Conservation (phyloP, 208 protist species). For the Vickermania spadyakhi region DNA sequence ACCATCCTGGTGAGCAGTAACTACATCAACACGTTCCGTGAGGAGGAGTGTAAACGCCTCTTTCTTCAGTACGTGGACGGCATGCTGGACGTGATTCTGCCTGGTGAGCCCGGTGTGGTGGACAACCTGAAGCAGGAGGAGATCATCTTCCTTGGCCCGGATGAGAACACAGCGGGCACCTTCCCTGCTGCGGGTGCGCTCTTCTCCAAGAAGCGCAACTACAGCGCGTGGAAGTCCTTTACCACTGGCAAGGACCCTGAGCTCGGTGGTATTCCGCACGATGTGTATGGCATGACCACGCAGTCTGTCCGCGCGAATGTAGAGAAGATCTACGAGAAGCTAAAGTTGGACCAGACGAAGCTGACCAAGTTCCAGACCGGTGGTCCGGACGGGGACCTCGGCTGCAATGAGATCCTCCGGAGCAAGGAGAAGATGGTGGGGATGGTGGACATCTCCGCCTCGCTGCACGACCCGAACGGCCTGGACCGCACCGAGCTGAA, state of each 20-base stretch:
- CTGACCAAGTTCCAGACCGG: slow-evolving; percentile 94
- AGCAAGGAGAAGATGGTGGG: slow-evolving; percentile 89
- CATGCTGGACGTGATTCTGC: slow-evolving; percentile 89
- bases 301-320: slow-evolving; percentile 92
- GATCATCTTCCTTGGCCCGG: slow-evolving; percentile 95
- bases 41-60: slow-evolving; percentile 50
- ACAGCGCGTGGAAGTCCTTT: slow-evolving; percentile 92
- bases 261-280: slow-evolving; percentile 93
- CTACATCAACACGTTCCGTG: slow-evolving; percentile 68
- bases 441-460: slow-evolving; percentile 92
- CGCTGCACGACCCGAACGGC: slow-evolving; percentile 91
- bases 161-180: slow-evolving; percentile 91
- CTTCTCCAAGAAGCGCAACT: slow-evolving; percentile 78
- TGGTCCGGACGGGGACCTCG: slow-evolving; percentile 95
- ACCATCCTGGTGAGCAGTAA: slow-evolving; percentile 81
- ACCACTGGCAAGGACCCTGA: slow-evolving; percentile 93
- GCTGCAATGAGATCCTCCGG: slow-evolving; percentile 93
- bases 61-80: slow-evolving; percentile 94
- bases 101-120: slow-evolving; percentile 65
- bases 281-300: slow-evolving; percentile 95
- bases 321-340: slow-evolving; percentile 75
- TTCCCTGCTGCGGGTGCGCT: slow-evolving; percentile 63
- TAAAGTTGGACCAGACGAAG: slow-evolving; percentile 72
- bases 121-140: slow-evolving; percentile 76
- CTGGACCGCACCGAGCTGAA: slow-evolving; percentile 81